Base-by-base conservation (phyloP, 805 yeast species). In the Priceomyces fermenticarens region DNA sequence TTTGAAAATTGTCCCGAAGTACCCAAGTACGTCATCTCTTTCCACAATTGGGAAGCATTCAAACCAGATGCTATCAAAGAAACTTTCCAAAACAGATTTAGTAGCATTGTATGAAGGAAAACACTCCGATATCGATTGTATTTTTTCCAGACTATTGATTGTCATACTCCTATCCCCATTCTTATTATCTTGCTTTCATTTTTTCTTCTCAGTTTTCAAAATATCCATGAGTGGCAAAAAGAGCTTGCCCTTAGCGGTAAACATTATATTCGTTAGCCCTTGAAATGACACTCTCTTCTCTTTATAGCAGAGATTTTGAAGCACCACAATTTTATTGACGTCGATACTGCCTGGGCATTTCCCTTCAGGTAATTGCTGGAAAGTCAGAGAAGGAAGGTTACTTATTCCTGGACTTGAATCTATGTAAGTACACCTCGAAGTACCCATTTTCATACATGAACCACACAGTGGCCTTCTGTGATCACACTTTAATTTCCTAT, bases 51-150 rank as follows among this genome's bases (percentile, higher is more conserved):
- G 40, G 16, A 15, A 27, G 13, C 25, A 13, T 5, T 12, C 12
- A 17, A 30, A n/a, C 40, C 40, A 36, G 9, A 36, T 15, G 16
- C 40, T 30, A 11, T 36, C 34, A 36, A 36, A 36, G 30, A 27
- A 36, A 11, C 13, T 10, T 4, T 28, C 15, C 13, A 36, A 16
- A 17, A 36, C 30, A 17, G 3, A 4, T 29, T 15, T 5, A 13
- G 16, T 27, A 3, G 7, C 16, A 3, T 30, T 29, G 23, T 29
- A 36, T 14, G 28, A 13, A 6, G 40, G 40, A 12, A 36, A 30
- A 36, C 20, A 15, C 9, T 36, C 32, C 10, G 36, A 23, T 12
- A 17, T 5, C n/a, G 13, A 11, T 16, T 34, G 5, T 10, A 15
- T 20, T 11, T 6, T 11, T 9, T 20, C 28, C 17, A 5, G 10